Base-by-base conservation (phyloP, 2,329 filamentous ascomycete genomes). In the Huntiella savannae region DNA sequence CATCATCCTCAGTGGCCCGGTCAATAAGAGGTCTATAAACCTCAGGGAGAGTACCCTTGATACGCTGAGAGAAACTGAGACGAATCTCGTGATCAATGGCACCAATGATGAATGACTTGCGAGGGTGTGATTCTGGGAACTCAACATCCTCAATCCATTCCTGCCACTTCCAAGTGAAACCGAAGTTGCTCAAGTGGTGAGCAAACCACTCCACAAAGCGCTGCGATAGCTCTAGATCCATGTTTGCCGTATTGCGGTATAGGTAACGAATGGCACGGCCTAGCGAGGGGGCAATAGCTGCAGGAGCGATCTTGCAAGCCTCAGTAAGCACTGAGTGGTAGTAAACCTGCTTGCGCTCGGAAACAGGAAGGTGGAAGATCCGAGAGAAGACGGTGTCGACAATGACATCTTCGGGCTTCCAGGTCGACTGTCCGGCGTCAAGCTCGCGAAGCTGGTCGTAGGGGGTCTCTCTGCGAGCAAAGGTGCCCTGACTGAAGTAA, bases 141-240 rank as follows among this genome's bases (percentile, higher is more conserved):
- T 76, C 70, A 12, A 94, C 77, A 58, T 96, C 86, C 12, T 87
- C 84, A 41, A 82, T 72, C 91, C 91, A 98, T 64, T 98, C 91
- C 12, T 82, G 79, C 91, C 91, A 98, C 63, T 96, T 96, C 91
- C 91, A 98, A 7, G 91, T 91, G 60, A 96, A 98, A 45, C 93
- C 91, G 59, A 98, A 98, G 65, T 98, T 98, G 64, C 87, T 95
- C 53, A 98, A 66, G 65, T 98, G 91, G 60, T 98, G 91, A 13
- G 88, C 75, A 58, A 98, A 98, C 91, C 91, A 98, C 60, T 96
- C 88, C 58, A 94, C 69, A 63, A 96, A 96, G 19, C 91, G 76
- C 56, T 87, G 81, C 47, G 69, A 73, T 38, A 98, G 66, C 62
- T 96, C 87, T 41, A 95, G 68, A 57, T 98, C 91, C 68, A 96